Evolutionary conservation across 208 protist species (phyloP), one percentile per base, ranked within the genome.

Genomic region (Porcisia deanei): DNA sequence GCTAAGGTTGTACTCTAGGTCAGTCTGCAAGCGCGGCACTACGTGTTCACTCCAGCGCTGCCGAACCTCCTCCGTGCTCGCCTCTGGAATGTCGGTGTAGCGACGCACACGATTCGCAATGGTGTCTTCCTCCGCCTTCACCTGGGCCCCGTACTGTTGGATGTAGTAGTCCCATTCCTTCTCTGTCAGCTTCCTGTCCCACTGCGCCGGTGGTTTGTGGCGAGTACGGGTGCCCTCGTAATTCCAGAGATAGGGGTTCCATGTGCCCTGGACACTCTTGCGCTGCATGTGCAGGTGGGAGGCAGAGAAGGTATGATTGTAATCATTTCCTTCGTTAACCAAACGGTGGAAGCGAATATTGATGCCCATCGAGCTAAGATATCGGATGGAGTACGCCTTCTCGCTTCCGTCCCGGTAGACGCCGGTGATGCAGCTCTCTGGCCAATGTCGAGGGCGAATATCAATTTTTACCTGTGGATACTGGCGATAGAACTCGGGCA

Each of bases 361-460:
- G 59, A 97, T 95, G 30, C 89, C 90, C 86, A 92, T 91, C n/a
- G 90, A 81, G 70, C 89, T 94, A 22, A 94, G 71, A 30, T 82
- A 78, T 70, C 78, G 72, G 43, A 85, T 88, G 67, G 81, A 75
- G 75, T 87, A 89, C 61, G 84, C 81, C 55, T 80, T 73, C 75
- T 97, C 90, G 74, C 89, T 93, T 2, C 92, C 92, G 71, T 97
- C 92, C 58, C 90, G 85, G 83, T 97, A 97, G 20, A 97, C 82
- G 25, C 90, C 92, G 47, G 92, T 97, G 49, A 97, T 89, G 81
- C 76, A 78, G 60, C 76, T 87, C 81, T 95, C 92, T 18, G 90
- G 84, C 88, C 89, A 94, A 39, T 90, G 67, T 47, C 92, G 88
- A 16, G 90, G 90, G 12, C 92, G 88, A 34, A 97, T 72, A 76